Evolutionary conservation across 768 basidiomycete genomes (phyloP), one percentile per base, ranked within the genome.

Genomic region (Panaeolus cyanescens): DNA sequence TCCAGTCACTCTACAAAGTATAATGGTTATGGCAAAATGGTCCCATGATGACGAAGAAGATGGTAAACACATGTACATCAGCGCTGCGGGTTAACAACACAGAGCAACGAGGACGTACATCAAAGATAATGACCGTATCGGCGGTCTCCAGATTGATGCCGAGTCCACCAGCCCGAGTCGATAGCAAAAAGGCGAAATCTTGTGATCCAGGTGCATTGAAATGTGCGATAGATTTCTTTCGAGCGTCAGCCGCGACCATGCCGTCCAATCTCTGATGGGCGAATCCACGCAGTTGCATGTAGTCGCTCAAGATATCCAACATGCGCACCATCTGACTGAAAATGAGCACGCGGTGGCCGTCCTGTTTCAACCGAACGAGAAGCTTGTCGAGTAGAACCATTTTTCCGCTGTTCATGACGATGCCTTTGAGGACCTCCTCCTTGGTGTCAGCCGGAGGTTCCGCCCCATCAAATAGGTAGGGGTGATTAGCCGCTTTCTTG

Each of bases 321-420:
- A 99, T 93, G 61, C 97, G 88, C 61, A 99, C 96, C 97, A 99
- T 99, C 76, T 98, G 95, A 69, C 95, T 97, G 82, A 99, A 99
- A 68, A 99, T 99, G 67, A 99, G 84, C 28, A 99, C 97, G 55
- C 97, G 92, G 70, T 99, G 97, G 3, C 93, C 92, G 72, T 99
- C 96, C 66, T 85, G 88, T 68, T 91, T 91, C 55, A 99, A 84
- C 17, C 93, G 88, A 22, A 82, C 84, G n/a, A 99, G 87, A 15
- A 99, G 85, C 74, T 99, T 99, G 79, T 99, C 97, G 58, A 99
- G 88, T 32, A 99, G 79, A 54, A 99, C 96, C 91, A 99, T 89
- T 80, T 99, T 99, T 32, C 97, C 97, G 62, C 94, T 95, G 75
- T 91, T 96, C 93, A 97, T 97, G 64, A 99, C 94, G 19, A 99